phyloP scores from a whole-genome alignment of 495 filamentous ascomycete species.

The Chaetomium fimeti region DNA sequence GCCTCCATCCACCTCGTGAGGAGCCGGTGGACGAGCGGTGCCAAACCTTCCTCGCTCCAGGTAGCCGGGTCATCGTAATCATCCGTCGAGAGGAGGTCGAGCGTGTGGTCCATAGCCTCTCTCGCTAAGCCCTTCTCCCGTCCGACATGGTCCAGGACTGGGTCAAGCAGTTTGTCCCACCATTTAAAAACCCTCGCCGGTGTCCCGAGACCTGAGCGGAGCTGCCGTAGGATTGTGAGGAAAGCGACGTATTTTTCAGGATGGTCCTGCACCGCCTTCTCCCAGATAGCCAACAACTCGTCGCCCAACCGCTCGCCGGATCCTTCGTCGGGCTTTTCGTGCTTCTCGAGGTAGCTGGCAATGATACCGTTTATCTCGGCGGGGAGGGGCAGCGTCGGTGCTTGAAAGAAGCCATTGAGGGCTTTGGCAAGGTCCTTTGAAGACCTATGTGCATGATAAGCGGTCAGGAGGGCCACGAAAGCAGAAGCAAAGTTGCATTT shows the following conservation, averaged over 20 bases:
- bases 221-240: constrained; percentile 55
- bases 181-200: constrained; percentile 58
- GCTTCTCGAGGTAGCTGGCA: constrained; percentile 59
- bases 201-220: constrained; percentile 58
- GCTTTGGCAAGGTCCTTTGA: constrained; percentile 62
- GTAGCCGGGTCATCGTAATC: constrained; percentile 56
- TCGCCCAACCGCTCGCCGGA: constrained; percentile 63
- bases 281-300: constrained; percentile 61
- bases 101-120: constrained; percentile 53
- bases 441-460: constrained; percentile 28
- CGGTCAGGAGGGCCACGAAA: constrained; percentile 9
- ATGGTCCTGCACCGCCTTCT: constrained; percentile 52
- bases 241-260: constrained; percentile 59
- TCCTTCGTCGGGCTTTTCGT: constrained; percentile 56
- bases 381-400: constrained; percentile 59
- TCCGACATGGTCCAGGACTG: constrained; percentile 55
- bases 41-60: constrained; percentile 37
- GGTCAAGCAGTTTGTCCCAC: constrained; percentile 63
- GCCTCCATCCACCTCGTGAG: constrained; percentile 60
- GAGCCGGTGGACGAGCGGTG: constrained; percentile 53
- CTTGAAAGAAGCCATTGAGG: constrained; percentile 53
- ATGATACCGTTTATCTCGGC: constrained; percentile 58
- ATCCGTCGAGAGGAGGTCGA: constrained; percentile 58
- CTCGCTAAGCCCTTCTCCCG: constrained; percentile 58
- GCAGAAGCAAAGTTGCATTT: background rate